Base-by-base conservation (phyloP, 2,329 filamentous ascomycete species). In the Beauveria bassiana region DNA sequence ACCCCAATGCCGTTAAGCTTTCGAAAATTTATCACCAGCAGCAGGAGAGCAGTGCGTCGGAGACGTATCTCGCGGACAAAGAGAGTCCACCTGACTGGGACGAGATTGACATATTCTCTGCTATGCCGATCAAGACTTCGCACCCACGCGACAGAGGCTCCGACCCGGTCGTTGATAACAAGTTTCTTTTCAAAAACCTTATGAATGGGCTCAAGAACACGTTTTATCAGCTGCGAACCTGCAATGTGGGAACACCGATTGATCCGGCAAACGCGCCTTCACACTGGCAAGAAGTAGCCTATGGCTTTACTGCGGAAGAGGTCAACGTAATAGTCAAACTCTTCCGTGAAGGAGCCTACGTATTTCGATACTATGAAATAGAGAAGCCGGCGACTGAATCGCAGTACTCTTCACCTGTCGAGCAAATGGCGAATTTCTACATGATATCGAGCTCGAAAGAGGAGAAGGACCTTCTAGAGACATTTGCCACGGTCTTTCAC, bases 401-500 rank as follows among this genome's bases (percentile, higher is more conserved):
- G 2, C 86, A 87, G 62, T 89, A 90, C 68, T 83, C 88, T 58
- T 93, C 91, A 0, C 89, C 92, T 0, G 89, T 95, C 50, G 93
- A 98, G 72, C 91, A 95, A 69, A 91, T 96, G 81, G 90, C 91
- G 20, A 96, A 95, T 68, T 91, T 96, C 69, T 96, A 96, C 72
- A 96, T 96, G 84, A 87, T 95, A 47, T 93, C 92, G 0, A 96
- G 91, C 72, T 89, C 86, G 64, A 96, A 96, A 69, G 96, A 99
- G 71, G 96, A 99, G 74, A 99, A 99, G 73, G 95, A 99, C 60
- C 81, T 99, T 9, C 81, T 99, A 7, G 96, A 99, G 78, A 96
- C 91, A 2, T 99, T 99, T 72, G 95, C 93, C 2, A 98, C 95
- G 0, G 93, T 99, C 31, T 99, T 99, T 71, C 95, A 99, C 72